phyloP scores from a whole-genome alignment of 805 yeast species.

The Ogataea populi-albae region DNA sequence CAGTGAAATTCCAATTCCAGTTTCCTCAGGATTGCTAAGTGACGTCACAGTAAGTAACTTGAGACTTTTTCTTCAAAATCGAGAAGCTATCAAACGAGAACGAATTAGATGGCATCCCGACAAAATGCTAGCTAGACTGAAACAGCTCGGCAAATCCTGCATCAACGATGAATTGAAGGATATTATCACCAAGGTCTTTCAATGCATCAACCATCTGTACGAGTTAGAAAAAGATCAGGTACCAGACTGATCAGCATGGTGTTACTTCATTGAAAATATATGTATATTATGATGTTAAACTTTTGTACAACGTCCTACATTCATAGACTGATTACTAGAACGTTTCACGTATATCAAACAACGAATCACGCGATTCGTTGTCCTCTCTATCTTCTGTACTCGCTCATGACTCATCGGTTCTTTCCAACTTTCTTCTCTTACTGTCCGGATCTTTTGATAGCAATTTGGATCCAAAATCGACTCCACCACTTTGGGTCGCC shows the following conservation, averaged over 20 bases:
- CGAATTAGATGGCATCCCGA: constrained; percentile 74
- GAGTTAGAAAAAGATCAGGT: constrained; percentile 19
- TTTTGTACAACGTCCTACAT: no score
- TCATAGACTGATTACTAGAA: no score
- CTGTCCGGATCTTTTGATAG: constrained; percentile 4
- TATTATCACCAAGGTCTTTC: constrained; percentile 40
- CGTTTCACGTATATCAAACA: no score
- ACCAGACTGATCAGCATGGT: no score
- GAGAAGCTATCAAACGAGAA: constrained; percentile 40
- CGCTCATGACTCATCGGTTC: no score
- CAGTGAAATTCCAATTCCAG: constrained; percentile 22
- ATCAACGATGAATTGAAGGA: constrained; percentile 2
- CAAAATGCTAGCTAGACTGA: constrained; percentile 39
- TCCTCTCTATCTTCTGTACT: no score
- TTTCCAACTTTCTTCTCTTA: constrained; percentile 3
- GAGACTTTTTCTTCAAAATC: constrained; percentile 14
- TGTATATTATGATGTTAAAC: no score
- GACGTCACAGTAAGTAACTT: constrained; percentile 17
- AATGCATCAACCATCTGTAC: constrained; percentile 40
- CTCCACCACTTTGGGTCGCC: constrained; percentile 2
- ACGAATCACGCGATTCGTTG: no score
- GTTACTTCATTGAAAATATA: no score
- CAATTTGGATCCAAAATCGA: no score
- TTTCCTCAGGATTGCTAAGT: constrained; percentile 6
- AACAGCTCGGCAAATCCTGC: constrained; percentile 3